Percentiles rank a stretch among this genome's conserved stretches.
Evolutionary conservation across 305 asterid species (phyloP).

Genomic region (Plantago rigida): DNA sequence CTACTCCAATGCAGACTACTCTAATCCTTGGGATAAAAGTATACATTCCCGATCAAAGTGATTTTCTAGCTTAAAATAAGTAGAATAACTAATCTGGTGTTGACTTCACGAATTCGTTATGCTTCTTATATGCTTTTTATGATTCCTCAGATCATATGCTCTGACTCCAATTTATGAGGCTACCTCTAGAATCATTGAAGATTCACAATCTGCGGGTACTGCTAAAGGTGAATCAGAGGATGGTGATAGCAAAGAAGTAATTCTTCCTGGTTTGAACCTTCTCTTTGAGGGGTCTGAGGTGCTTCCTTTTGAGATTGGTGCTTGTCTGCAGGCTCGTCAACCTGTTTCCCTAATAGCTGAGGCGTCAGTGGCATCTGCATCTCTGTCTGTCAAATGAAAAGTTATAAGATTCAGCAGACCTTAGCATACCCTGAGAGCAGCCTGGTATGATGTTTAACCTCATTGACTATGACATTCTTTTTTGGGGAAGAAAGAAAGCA

Average conservation of each 20-base stretch:
- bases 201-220: conserved; percentile 42
- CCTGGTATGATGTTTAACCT: neutral
- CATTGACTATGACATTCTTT: neutral
- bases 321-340: conserved; percentile 96
- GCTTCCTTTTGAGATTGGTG: conserved; percentile 88
- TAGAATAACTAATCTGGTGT: neutral
- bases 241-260: conserved; percentile 74
- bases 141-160: conserved; percentile 71
- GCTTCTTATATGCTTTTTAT: conserved; percentile 23
- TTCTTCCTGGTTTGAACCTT: conserved; percentile 87
- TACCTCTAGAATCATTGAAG: conserved; percentile 51
- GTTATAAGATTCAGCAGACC: conserved; percentile 7
- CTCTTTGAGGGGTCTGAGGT: conserved; percentile 80
- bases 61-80: neutral
- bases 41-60: too few relatives aligned
- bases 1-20: too few relatives aligned
- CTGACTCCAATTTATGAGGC: conserved; percentile 65
- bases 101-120: conserved; percentile 17
- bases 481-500: neutral
- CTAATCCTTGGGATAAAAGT: too few relatives aligned
- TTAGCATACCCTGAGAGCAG: neutral
- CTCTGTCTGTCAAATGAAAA: conserved; percentile 44
- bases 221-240: conserved; percentile 66
- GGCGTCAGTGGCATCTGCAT: conserved; percentile 75
- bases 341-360: conserved; percentile 80